These are phyloP conservation scores for Heliocybe sulcata DNA, from an alignment of 1,284 basidiomycete species.

Conservation along the genomic window DNA sequence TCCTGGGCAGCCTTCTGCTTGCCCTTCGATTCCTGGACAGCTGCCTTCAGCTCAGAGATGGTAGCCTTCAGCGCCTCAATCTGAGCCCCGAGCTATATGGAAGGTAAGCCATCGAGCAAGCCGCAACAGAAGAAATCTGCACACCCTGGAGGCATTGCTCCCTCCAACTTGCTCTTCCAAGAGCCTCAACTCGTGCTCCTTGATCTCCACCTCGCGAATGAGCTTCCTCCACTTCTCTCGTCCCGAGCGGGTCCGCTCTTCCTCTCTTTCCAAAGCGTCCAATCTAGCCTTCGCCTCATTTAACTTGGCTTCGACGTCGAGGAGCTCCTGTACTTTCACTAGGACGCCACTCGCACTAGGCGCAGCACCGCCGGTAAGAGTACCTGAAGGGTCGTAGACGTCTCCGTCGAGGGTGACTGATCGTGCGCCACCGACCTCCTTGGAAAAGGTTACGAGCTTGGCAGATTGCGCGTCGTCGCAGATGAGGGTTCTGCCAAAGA, in stretches of 20 bases:
- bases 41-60: conserved; percentile 61
- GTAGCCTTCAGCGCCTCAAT: conserved; percentile 68
- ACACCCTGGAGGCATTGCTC: conserved; percentile 84
- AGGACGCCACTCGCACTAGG: conserved; percentile 74
- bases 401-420: conserved; percentile 95
- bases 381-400: conserved; percentile 95
- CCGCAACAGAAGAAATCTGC: conserved; percentile 15
- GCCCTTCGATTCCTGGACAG: conserved; percentile 61
- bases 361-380: conserved; percentile 87
- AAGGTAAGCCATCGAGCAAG: neutral
- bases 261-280: conserved; percentile 50
- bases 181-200: conserved; percentile 80
- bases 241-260: conserved; percentile 43
- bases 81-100: conserved; percentile 67
- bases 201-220: conserved; percentile 77
- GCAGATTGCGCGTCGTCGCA: conserved; percentile 89
- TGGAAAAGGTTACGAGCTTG: conserved; percentile 81
- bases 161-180: conserved; percentile 83
- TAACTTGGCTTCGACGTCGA: conserved; percentile 52
- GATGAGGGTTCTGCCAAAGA: conserved; percentile 91
- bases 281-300: conserved; percentile 46
- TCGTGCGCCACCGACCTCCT: conserved; percentile 60
- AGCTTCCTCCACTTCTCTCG: conserved; percentile 69
- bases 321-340: conserved; percentile 81
- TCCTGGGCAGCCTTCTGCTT: conserved; percentile 73